Evolutionary conservation across 1,284 basidiomycete genomes (phyloP).

Genomic region (Malassezia equina): DNA sequence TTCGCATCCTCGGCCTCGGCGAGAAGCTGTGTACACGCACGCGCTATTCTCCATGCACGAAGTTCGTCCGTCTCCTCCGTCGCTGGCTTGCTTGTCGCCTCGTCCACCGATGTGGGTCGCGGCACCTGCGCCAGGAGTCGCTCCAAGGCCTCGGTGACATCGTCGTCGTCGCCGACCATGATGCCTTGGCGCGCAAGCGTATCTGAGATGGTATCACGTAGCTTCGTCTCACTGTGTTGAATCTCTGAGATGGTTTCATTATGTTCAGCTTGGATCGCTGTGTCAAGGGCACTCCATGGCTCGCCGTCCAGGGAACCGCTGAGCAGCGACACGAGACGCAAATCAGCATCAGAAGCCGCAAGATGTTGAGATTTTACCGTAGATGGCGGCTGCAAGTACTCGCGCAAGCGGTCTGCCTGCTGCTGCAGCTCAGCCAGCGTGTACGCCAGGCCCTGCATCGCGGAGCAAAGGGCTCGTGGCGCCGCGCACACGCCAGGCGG

Average conservation of each 20-base stretch:
- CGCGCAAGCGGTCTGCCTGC: neutral
- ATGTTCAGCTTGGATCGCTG: neutral
- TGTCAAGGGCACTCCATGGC: neutral
- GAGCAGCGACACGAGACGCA: constrained; percentile 6
- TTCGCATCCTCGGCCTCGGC: constrained; percentile 6
- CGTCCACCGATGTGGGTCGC: neutral
- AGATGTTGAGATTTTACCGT: neutral
- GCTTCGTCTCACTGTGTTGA: neutral
- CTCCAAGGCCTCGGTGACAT: constrained; percentile 4
- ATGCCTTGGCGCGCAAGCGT: neutral
- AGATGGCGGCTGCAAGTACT: constrained; percentile 7
- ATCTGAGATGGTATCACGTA: neutral
- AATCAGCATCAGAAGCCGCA: constrained; percentile 2
- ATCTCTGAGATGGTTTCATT: neutral
- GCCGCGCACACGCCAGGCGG: constrained; percentile 3
- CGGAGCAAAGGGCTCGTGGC: neutral
- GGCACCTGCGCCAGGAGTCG: neutral
- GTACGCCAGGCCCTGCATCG: neutral
- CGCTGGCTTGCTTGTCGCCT: neutral
- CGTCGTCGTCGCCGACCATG: constrained; percentile 4
- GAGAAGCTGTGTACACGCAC: constrained; percentile 12
- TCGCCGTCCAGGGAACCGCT: neutral
- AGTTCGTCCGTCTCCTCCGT: neutral
- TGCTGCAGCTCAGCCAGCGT: neutral
- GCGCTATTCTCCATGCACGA: neutral